Conservation (phyloP, 2,329 filamentous ascomycete species). For the Aspergillus fructus region DNA sequence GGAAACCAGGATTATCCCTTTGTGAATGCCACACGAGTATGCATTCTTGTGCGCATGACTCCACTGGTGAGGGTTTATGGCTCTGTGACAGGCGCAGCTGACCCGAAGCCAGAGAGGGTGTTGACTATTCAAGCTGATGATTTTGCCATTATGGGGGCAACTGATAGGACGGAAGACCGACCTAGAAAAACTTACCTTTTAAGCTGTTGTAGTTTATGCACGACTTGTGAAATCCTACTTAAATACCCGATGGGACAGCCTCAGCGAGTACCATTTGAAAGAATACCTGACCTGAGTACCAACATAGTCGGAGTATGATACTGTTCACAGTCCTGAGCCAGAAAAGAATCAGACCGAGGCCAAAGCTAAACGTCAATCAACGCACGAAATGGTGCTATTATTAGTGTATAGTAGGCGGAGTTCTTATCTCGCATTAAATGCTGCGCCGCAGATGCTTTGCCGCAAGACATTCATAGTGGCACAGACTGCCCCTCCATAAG, state of each 20-base stretch:
- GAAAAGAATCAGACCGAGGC: neutral
- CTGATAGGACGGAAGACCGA: neutral
- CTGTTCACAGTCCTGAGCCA: neutral
- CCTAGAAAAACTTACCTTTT: neutral
- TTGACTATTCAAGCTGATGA: neutral
- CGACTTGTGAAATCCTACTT: no score
- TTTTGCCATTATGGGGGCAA: neutral
- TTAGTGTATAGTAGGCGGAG: neutral
- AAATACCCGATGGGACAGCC: no score
- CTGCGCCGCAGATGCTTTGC: neutral
- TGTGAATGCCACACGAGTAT: constrained; percentile 9
- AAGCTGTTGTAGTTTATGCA: neutral
- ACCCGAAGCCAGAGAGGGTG: constrained; percentile 6
- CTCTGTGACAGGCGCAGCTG: constrained; percentile 18
- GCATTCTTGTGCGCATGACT: constrained; percentile 19
- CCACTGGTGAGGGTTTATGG: constrained; percentile 5
- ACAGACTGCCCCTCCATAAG: constrained; percentile 2
- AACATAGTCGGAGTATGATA: neutral
- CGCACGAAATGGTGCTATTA: neutral
- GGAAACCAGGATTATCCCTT: neutral
- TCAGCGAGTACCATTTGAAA: neutral
- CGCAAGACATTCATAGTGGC: neutral
- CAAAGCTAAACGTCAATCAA: neutral
- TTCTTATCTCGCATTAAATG: neutral
- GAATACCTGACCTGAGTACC: neutral